Base-by-base conservation (phyloP, 345 rosid genomes). In the thale cress (Arabidopsis thaliana) region DNA sequence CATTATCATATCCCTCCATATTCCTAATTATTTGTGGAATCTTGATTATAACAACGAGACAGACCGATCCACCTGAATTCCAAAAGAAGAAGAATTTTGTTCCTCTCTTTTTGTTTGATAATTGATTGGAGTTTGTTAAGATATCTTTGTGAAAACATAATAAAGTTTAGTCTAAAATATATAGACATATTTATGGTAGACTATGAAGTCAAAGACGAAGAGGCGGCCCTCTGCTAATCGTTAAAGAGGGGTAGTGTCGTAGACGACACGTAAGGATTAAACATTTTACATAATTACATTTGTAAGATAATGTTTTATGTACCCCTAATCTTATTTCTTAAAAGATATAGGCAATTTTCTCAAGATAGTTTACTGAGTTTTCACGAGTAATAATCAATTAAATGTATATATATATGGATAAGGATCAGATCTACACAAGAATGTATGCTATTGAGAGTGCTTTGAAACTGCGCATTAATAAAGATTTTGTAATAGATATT, bases 201-300 rank as follows among this genome's bases (percentile, higher is more conserved):
- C 58, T 72, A 33, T 45, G 64, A 78, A 72, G 81, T 78, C 73
- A 78, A 72, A 78, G 59, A 50, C 42, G 37, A 13, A 67, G 78
- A 67, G 78, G 78, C 81, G 81, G 81, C 81, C 78, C 78, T 74
- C 1, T 72, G 78, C 58, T 72, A 36, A 67, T 62, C 10, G 36
- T 34, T 16, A 38, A 48, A 76, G 37, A 50, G 49, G 32, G 55
- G 61, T 42, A 32, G 72, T 71, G 73, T 78, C 81, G 81, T 78
- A 72, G 25, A 78, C 73, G 77, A 60, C 78, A 78, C 81, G 81
- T 72, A 72, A 51, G 69, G 36, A 22, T 57, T 71, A 48, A 22
- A 37, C 71, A 25, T 16, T 65, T 9, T 38, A 50, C 61, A 61
- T 53, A 44, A 23, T 8, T 49, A 49, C 46, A 30, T 57, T 22